Percentiles rank a stretch among this genome's conserved stretches.
phyloP scores from a whole-genome alignment of 768 basidiomycete genomes.

The Boletus subparvulus region DNA sequence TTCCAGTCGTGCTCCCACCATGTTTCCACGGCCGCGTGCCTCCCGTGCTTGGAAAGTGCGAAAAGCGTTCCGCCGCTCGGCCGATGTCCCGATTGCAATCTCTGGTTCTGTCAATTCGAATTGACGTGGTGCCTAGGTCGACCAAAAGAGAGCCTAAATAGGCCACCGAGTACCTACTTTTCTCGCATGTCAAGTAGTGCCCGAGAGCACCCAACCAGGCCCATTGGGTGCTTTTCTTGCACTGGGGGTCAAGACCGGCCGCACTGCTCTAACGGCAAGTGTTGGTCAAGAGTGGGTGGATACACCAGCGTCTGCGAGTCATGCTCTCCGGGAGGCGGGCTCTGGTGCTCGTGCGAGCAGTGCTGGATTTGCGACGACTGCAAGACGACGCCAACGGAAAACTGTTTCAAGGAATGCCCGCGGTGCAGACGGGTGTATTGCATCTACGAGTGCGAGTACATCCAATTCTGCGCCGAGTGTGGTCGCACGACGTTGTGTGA shows the following conservation, averaged over 20 bases:
- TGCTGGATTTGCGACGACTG: constrained; percentile 29
- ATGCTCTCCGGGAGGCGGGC: constrained; percentile 19
- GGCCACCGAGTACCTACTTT: neutral
- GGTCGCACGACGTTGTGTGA: constrained; percentile 22
- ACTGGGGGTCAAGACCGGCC: neutral
- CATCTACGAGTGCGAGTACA: constrained; percentile 23
- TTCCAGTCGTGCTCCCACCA: constrained; percentile 21
- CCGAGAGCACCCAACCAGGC: constrained; percentile 14
- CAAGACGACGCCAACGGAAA: neutral
- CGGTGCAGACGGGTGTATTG: constrained; percentile 21
- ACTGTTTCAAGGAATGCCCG: constrained; percentile 15
- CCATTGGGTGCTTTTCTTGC: constrained; percentile 16
- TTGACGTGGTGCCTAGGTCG: constrained; percentile 26
- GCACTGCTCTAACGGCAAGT: constrained; percentile 14
- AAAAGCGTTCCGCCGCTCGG: constrained; percentile 6
- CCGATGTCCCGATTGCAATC: constrained; percentile 21
- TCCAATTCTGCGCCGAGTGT: constrained; percentile 20
- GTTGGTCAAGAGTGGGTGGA: constrained; percentile 19
- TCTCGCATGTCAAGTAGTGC: neutral
- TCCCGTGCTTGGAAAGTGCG: constrained; percentile 6
- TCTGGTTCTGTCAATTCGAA: constrained; percentile 24
- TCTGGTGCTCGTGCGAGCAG: constrained; percentile 21
- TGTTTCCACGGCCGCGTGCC: constrained; percentile 3
- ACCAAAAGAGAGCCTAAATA: constrained; percentile 4
- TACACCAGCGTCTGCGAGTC: constrained; percentile 14